A percentile compares a stretch with the other conserved stretches of the same genome.
Conservation (phyloP, 768 basidiomycete species). For the Trametes gibbosa region DNA sequence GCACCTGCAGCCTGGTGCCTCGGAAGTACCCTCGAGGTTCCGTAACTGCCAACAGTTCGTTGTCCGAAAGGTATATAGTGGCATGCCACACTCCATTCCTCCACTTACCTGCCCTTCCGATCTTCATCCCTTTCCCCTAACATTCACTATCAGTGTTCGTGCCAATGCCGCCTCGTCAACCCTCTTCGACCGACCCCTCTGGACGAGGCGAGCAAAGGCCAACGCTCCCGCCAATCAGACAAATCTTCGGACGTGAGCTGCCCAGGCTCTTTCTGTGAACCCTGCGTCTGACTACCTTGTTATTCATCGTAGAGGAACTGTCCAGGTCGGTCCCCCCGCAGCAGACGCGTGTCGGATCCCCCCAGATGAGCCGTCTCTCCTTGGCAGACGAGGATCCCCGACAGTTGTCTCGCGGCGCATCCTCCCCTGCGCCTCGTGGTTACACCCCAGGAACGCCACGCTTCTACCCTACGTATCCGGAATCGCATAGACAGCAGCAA, state of each 20-base stretch:
- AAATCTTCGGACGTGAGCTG: slow-evolving; percentile 58
- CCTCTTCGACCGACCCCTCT: slow-evolving; percentile 18
- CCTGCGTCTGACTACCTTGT: neutral
- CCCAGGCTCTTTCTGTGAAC: neutral
- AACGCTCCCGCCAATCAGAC: slow-evolving; percentile 69
- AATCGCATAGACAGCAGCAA: slow-evolving; percentile 7
- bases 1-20: neutral
- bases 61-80: slow-evolving; percentile 14
- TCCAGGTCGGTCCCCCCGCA: slow-evolving; percentile 26
- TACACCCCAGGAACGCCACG: slow-evolving; percentile 15
- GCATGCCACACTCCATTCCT: slow-evolving; percentile 4
- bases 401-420: slow-evolving; percentile 10
- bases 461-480: slow-evolving; percentile 10
- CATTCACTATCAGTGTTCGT: neutral
- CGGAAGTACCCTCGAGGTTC: slow-evolving; percentile 6
- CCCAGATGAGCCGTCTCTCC: slow-evolving; percentile 24
- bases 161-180: slow-evolving; percentile 27
- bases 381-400: slow-evolving; percentile 24
- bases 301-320: slow-evolving; percentile 21
- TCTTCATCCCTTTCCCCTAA: neutral
- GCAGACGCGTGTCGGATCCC: slow-evolving; percentile 21
- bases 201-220: slow-evolving; percentile 41
- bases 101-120: neutral
- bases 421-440: slow-evolving; percentile 16
- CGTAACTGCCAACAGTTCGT: slow-evolving; percentile 12